Evolutionary conservation across 495 filamentous ascomycete species (phyloP).

Genomic region (Penicillium lividum): DNA sequence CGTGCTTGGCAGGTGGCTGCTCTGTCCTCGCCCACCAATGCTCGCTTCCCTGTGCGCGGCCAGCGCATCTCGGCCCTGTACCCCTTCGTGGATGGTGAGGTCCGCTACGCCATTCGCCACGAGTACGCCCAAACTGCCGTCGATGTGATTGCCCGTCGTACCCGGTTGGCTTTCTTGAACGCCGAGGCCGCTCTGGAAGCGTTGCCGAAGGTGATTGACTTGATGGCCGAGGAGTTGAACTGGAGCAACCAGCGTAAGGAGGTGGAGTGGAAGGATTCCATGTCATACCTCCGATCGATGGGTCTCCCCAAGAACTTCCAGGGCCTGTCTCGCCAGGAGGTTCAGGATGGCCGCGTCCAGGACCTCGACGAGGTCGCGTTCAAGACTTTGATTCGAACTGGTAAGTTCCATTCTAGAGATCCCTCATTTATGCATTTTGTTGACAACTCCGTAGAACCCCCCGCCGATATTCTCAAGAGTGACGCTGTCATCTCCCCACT

Average conservation of each 20-base stretch:
- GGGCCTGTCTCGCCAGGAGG: conserved; percentile 67
- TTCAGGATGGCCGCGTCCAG: conserved; percentile 74
- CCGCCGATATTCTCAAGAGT: conserved; percentile 55
- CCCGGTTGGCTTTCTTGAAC: conserved; percentile 89
- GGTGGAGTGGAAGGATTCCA: conserved; percentile 80
- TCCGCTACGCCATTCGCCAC: conserved; percentile 84
- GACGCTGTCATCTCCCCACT: conserved; percentile 29
- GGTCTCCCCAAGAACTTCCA: conserved; percentile 79
- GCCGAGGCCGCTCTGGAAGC: conserved; percentile 93
- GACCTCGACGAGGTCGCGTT: conserved; percentile 68
- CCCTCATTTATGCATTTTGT: conserved; percentile 11
- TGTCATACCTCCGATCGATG: conserved; percentile 80
- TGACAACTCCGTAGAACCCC: conserved; percentile 51
- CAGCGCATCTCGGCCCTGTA: conserved; percentile 80
- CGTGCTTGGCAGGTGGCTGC: conserved; percentile 94
- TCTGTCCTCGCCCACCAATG: conserved; percentile 75
- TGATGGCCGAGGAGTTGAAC: conserved; percentile 86
- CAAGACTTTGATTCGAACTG: conserved; percentile 74
- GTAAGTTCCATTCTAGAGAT: conserved; percentile 38
- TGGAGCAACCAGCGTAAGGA: conserved; percentile 79
- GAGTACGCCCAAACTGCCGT: conserved; percentile 95
- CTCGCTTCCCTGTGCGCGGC: conserved; percentile 86
- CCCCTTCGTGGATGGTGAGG: conserved; percentile 95
- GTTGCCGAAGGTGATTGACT: conserved; percentile 83
- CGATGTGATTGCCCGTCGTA: conserved; percentile 87